Evolutionary conservation across 805 yeast genomes (phyloP).

Genomic region (Tetrapisispora taiwanensis): DNA sequence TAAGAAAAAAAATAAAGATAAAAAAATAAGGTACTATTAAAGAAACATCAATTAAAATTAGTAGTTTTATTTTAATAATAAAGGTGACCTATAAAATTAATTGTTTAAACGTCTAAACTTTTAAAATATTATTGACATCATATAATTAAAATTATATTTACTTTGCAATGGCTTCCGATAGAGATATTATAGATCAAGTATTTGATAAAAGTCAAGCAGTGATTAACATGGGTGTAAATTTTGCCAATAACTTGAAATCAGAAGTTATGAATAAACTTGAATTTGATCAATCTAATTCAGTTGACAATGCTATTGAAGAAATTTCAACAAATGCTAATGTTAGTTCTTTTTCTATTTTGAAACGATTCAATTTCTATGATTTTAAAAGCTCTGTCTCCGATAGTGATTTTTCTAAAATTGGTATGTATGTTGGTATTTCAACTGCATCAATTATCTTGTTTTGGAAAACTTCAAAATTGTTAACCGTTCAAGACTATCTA

Average conservation of each 20-base stretch:
- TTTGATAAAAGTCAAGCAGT: conserved; percentile 15
- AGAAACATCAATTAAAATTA: too few relatives aligned
- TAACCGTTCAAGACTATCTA: conserved; percentile 11
- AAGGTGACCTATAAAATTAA: too few relatives aligned
- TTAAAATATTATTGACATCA: not conserved
- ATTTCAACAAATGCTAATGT: not conserved
- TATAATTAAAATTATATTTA: too few relatives aligned
- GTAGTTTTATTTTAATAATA: too few relatives aligned
- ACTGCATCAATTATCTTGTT: not conserved
- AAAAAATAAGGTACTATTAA: too few relatives aligned
- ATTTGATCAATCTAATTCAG: not conserved
- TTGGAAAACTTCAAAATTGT: conserved; percentile 3
- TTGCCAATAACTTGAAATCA: conserved; percentile 8
- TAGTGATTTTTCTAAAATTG: not conserved
- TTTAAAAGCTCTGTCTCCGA: not conserved
- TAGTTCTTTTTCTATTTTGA: not conserved
- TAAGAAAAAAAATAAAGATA: too few relatives aligned
- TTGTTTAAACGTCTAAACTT: too few relatives aligned
- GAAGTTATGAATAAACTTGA: conserved; percentile 5
- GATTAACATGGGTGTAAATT: conserved; percentile 6
- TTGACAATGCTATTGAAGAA: not conserved
- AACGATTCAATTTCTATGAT: not conserved
- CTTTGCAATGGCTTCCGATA: conserved; percentile 4
- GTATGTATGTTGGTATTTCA: not conserved
- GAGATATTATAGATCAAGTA: conserved; percentile 19